Percentiles rank a stretch among this genome's conserved stretches.
Evolutionary conservation across 352 stramenopile genomes (phyloP).

Genomic region (Thraustochytrium sp.): DNA sequence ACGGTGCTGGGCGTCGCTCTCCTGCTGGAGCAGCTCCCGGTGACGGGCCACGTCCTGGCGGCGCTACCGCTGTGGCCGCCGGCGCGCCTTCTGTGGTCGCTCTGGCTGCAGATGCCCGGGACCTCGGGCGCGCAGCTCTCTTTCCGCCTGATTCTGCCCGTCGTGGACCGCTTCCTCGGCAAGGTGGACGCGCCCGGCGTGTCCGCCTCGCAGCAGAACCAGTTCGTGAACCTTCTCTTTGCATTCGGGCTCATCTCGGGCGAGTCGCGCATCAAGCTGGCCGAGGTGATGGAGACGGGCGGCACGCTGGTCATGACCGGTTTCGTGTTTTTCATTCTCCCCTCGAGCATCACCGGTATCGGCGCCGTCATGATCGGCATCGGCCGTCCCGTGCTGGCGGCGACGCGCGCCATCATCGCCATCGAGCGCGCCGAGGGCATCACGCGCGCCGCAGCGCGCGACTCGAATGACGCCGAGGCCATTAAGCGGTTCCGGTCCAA

Average conservation of each 20-base stretch:
- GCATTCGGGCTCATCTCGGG: conserved; percentile 21
- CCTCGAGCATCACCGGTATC: conserved; percentile 67
- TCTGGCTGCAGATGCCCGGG: conserved; percentile 36
- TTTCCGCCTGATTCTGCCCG: neutral
- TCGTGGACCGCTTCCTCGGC: neutral
- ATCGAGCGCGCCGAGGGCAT: conserved; percentile 55
- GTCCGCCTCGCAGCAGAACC: conserved; percentile 18
- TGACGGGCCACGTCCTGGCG: conserved; percentile 23
- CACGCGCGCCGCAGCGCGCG: neutral
- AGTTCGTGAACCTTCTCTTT: conserved; percentile 11
- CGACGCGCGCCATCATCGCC: conserved; percentile 63
- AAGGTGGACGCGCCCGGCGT: neutral
- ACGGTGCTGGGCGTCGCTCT: conserved; percentile 14
- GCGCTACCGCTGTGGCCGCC: conserved; percentile 17
- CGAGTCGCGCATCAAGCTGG: conserved; percentile 11
- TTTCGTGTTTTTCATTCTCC: conserved; percentile 73
- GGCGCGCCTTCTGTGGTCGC: conserved; percentile 12
- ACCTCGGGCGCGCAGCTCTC: conserved; percentile 23
- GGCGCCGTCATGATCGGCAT: conserved; percentile 68
- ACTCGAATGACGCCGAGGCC: neutral
- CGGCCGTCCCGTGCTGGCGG: conserved; percentile 71
- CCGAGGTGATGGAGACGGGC: conserved; percentile 33
- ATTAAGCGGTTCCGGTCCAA: conserved; percentile 19
- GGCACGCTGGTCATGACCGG: conserved; percentile 53
- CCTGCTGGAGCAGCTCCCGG: conserved; percentile 34